Base-by-base conservation (phyloP, 1,284 basidiomycete species). In the Sporisorium exsertum region DNA sequence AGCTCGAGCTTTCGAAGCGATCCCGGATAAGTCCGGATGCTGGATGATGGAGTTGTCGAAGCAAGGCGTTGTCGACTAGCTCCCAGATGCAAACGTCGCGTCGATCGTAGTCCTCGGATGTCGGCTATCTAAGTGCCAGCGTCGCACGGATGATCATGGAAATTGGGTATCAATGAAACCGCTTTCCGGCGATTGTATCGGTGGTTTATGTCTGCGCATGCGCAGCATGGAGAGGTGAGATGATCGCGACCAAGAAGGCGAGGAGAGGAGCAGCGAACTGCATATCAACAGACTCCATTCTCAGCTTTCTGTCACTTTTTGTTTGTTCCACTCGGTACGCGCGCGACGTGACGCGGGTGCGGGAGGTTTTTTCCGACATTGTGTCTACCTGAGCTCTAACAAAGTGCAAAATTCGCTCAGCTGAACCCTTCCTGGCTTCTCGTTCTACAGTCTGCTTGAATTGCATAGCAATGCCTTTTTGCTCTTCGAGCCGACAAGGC, bases 291-390 rank as follows among this genome's bases (percentile, higher is more conserved):
- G 53, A 47, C 61, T 57, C 54, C 27, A 45, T 3, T n/a, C 35
- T 37, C 8, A 37, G 15, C 35, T 15, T 37, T 45, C 29, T 40
- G 51, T 32, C 50, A 50, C 40, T 56, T 20, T 43, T 49, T 54
- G 18, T 5, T 47, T 32, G 37, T 24, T 35, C 40, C 37, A 24
- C 58, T 29, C 37, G 29, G 10, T 10, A 43, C 33, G 33, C 37
- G 49, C 58, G 58, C 64, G 64, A 67, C 64, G 64, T 67, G 64
- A 67, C 58, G 53, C 64, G 18, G 47, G 29, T 20, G 49, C 18
- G 47, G 47, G 4, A 20, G 24, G 5, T 40, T 50, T 50, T 50
- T 50, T 5, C 3, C 16, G 5, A 20, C 5, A 2, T 32, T 50
- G 49, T 50, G 27, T 12, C 2, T 0, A 29, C 7, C 20, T 13